Base-by-base conservation (phyloP, 352 stramenopile genomes). In the Phytophthora vignae region DNA sequence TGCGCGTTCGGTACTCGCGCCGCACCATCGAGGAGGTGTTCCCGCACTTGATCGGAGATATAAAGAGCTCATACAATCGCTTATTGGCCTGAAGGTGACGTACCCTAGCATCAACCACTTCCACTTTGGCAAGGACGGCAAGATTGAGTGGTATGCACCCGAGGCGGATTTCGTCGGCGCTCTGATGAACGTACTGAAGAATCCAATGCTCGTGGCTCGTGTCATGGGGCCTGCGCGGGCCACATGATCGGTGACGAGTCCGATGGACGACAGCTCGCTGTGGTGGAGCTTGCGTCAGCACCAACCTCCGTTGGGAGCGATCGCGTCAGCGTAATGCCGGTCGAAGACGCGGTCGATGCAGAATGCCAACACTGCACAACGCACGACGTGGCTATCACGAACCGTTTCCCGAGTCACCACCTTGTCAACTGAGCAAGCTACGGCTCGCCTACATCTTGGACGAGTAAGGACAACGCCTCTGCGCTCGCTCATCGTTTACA, bases 21-120 rank as follows among this genome's bases (percentile, higher is more conserved):
- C 72, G 70, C n/a, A 88, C 82, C 15, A 79, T 91, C 33, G 75
- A 84, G 42, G 60, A 83, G 53, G 69, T 91, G 10, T 91, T 90
- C 50, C 81, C 80, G 2, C 73, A 84, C 25, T 29, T 90, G 25
- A 17, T 86, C 4, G 54, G 49, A 29, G 68, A 88, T 29, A 53
- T 76, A n/a, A n/a, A 38, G 58, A 33, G 40, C 60, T 88, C 12
- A 73, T 76, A 36, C 69, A 85, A 46, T 54, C 59, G 54, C 69
- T 91, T 21, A 79, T 88, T 10, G 76, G 78, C 0, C 67, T 80
- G 17, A 74, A 85, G 29, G 52, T 91, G 27, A 63, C 69, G 55
- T 87, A 86, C 58, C 72, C 78, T 50, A 77, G 76, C 40, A 55
- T 79, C n/a, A 88, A 83, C 50, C 74, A 76, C 44, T 83, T 88